A percentile compares a stretch with the other conserved stretches of the same genome.
Evolutionary conservation across 1,139 yeast species (phyloP).

Genomic region (Candida buenavistaensis): DNA sequence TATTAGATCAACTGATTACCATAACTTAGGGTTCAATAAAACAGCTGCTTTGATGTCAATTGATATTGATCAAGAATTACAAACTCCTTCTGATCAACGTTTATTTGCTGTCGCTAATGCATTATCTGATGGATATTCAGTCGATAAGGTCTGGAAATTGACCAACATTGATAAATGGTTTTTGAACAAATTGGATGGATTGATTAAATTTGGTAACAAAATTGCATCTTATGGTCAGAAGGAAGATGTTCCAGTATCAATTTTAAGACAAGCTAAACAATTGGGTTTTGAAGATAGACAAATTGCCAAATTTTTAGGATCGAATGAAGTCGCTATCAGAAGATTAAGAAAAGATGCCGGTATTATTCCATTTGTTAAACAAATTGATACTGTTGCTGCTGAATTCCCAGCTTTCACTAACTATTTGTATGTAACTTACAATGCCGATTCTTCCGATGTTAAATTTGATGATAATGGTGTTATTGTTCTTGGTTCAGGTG

Average conservation of each 20-base stretch:
- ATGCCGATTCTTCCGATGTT: conserved; percentile 84
- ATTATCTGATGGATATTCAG: conserved; percentile 78
- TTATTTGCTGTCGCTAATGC: conserved; percentile 99
- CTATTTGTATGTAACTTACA: conserved; percentile 93
- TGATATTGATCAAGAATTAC: conserved; percentile 73
- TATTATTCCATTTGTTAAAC: conserved; percentile 90
- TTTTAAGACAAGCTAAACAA: conserved; percentile 76
- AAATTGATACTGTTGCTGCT: conserved; percentile 96
- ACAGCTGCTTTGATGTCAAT: conserved; percentile 24
- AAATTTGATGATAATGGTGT: conserved; percentile 87
- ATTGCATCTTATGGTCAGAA: conserved; percentile 59
- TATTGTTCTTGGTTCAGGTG: conserved; percentile 96
- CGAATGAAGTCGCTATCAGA: conserved; percentile 93
- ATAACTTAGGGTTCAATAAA: conserved; percentile 79
- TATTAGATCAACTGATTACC: conserved; percentile 95
- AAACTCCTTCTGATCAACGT: conserved; percentile 95
- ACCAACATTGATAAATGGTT: conserved; percentile 97
- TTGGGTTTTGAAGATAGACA: conserved; percentile 95
- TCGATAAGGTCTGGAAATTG: conserved; percentile 86
- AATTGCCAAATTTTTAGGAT: conserved; percentile 84
- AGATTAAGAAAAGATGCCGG: conserved; percentile 73
- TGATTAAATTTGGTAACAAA: conserved; percentile 67
- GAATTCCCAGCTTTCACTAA: conserved; percentile 98
- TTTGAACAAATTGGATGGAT: conserved; percentile 75
- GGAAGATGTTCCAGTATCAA: conserved; percentile 44